phyloP scores from a whole-genome alignment of 495 filamentous ascomycete species.

The Talaromyces adpressus region DNA sequence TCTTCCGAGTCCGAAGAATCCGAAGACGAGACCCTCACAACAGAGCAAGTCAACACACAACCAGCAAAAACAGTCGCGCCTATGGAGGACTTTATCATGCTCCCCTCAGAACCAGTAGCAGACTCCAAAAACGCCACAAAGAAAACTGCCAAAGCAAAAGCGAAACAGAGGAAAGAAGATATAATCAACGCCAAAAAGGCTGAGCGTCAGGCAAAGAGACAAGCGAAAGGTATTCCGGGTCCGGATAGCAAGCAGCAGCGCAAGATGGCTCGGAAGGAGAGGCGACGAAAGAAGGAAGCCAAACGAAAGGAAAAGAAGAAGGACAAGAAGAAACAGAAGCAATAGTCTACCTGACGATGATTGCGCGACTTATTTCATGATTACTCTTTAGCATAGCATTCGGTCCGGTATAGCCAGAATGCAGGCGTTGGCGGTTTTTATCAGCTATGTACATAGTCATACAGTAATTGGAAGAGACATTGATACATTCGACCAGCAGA shows the following conservation, averaged over 20 bases:
- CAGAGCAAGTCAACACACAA: slow-evolving; percentile 12
- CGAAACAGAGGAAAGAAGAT: slow-evolving; percentile 15
- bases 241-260: slow-evolving; percentile 14
- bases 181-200: slow-evolving; percentile 4
- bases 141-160: slow-evolving; percentile 21
- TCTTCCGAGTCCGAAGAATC: slow-evolving; percentile 20
- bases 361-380: not conserved
- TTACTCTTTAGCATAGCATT: not conserved
- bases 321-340: slow-evolving; percentile 1
- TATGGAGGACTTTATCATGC: not conserved
- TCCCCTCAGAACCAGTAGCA: slow-evolving; percentile 14
- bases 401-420: not conserved
- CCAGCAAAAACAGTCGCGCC: not conserved
- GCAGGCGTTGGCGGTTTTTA: not conserved
- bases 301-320: slow-evolving; percentile 21
- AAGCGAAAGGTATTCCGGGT: not conserved
- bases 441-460: not conserved
- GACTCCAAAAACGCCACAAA: slow-evolving; percentile 16
- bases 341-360: not conserved
- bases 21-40: slow-evolving; percentile 16
- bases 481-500: not conserved
- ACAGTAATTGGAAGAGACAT: not conserved
- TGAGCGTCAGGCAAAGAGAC: slow-evolving; percentile 2
- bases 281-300: slow-evolving; percentile 30
- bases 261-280: slow-evolving; percentile 24